These are phyloP conservation scores for Verticillium zaregamsianum DNA, from an alignment of 2,329 filamentous ascomycete species.

Conservation along the genomic window DNA sequence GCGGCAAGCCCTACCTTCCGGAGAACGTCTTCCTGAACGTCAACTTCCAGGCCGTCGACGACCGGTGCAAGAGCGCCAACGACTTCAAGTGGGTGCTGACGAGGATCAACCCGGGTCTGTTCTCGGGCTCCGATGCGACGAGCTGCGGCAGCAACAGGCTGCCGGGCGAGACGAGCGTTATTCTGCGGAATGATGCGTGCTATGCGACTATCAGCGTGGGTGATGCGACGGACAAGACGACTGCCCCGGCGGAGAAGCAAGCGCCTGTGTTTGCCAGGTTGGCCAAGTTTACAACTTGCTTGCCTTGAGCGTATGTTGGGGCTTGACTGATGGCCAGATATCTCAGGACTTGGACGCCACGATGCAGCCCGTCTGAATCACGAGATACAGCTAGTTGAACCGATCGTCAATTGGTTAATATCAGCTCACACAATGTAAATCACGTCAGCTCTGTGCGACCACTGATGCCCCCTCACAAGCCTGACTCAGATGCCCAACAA, in stretches of 20 bases:
- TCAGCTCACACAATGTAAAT: no score
- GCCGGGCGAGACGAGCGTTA: constrained; percentile 55
- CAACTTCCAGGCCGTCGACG: constrained; percentile 45
- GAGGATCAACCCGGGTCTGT: constrained; percentile 53
- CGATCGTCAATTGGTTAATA: no score
- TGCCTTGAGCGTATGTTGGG: constrained; percentile 22
- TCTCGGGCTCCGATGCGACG: constrained; percentile 49
- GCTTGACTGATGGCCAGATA: no score
- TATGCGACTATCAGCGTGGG: constrained; percentile 53
- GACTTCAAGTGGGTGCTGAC: constrained; percentile 62
- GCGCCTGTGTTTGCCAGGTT: constrained; percentile 47
- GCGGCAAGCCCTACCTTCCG: constrained; percentile 61
- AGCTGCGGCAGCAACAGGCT: constrained; percentile 52
- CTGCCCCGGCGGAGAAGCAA: constrained; percentile 48
- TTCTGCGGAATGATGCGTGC: constrained; percentile 44
- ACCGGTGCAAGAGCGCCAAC: constrained; percentile 41
- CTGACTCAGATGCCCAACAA: no score
- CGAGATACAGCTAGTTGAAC: no score
- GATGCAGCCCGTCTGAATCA: no score
- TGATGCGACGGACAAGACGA: constrained; percentile 52
- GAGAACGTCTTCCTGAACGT: constrained; percentile 61
- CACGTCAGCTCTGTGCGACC: no score
- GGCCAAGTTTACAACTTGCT: constrained; percentile 39
- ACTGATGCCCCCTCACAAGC: no score
- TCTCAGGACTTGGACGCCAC: no score